A percentile compares a stretch with the other conserved stretches of the same genome.
phyloP scores from a whole-genome alignment of 2,329 filamentous ascomycete genomes.

The Orbilia quercus region DNA sequence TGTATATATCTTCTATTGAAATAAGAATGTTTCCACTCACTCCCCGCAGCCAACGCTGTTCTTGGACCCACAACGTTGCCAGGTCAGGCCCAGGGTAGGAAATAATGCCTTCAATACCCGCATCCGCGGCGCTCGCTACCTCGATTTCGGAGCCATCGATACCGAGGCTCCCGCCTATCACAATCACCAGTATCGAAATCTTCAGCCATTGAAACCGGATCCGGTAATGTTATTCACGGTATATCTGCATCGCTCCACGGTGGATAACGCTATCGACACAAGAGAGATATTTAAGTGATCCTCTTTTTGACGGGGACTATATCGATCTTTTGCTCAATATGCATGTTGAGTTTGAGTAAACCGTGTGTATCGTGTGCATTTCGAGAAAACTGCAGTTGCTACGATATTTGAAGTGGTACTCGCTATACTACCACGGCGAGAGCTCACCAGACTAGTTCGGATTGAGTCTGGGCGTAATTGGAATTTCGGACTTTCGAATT shows the following conservation, averaged over 20 bases:
- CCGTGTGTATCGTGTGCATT: background rate
- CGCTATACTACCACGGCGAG: slow-evolving; percentile 2
- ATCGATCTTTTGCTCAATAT: background rate
- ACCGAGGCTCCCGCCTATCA: slow-evolving; percentile 10
- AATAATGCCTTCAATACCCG: slow-evolving; percentile 26
- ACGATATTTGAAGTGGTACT: background rate
- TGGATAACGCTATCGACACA: slow-evolving; percentile 19
- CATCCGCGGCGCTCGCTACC: slow-evolving; percentile 44
- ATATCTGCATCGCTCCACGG: background rate
- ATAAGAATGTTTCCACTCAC: background rate
- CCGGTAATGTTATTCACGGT: background rate
- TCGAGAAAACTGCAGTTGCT: slow-evolving; percentile 6
- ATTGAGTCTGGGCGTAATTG: background rate
- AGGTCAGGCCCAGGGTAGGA: background rate
- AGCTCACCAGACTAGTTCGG: background rate
- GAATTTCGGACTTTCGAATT: background rate
- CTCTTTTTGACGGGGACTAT: slow-evolving; percentile 1
- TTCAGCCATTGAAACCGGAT: background rate
- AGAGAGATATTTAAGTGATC: background rate
- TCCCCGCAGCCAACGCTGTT: background rate
- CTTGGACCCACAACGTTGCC: background rate
- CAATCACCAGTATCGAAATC: background rate
- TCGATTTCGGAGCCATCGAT: slow-evolving; percentile 8
- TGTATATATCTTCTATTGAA: background rate
- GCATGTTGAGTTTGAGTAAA: background rate